Conservation (phyloP, 768 basidiomycete species). For the Suillus plorans region DNA sequence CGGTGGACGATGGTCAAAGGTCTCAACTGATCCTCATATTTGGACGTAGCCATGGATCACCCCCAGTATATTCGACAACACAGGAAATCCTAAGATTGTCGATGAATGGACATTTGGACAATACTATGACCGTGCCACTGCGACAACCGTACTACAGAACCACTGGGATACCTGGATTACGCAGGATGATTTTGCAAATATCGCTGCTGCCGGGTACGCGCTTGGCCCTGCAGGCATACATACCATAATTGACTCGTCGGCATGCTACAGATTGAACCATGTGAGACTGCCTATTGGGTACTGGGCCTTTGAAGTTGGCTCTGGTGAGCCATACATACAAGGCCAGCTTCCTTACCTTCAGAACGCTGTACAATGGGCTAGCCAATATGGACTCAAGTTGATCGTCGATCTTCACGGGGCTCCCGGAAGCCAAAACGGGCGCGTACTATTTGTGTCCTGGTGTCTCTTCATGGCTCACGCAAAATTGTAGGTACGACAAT, state of each 20-base stretch:
- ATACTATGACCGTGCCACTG: conserved; percentile 51
- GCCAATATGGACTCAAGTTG: conserved; percentile 68
- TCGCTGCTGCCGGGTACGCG: conserved; percentile 70
- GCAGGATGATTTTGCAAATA: conserved; percentile 72
- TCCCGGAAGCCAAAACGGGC: conserved; percentile 87
- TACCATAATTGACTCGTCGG: conserved; percentile 8
- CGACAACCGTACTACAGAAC: conserved; percentile 48
- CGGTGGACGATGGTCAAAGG: not conserved
- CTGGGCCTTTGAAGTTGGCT: conserved; percentile 82
- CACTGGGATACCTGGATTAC: conserved; percentile 89
- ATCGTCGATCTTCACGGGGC: conserved; percentile 81
- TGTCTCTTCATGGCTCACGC: conserved; percentile 9
- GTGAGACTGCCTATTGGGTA: conserved; percentile 86
- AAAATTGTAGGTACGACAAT: conserved; percentile 65
- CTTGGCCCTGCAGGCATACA: not conserved
- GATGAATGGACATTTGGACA: conserved; percentile 82
- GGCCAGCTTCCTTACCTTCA: conserved; percentile 72
- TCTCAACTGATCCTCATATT: conserved; percentile 39
- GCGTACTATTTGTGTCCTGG: conserved; percentile 15
- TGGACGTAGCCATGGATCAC: conserved; percentile 70
- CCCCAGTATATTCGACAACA: conserved; percentile 68
- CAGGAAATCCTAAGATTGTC: conserved; percentile 50
- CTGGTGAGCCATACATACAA: conserved; percentile 76
- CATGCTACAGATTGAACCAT: conserved; percentile 65
- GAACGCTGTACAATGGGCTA: conserved; percentile 71